Base-by-base conservation (phyloP, 2,329 filamentous ascomycete genomes). In the Hypoxylon sp. region DNA sequence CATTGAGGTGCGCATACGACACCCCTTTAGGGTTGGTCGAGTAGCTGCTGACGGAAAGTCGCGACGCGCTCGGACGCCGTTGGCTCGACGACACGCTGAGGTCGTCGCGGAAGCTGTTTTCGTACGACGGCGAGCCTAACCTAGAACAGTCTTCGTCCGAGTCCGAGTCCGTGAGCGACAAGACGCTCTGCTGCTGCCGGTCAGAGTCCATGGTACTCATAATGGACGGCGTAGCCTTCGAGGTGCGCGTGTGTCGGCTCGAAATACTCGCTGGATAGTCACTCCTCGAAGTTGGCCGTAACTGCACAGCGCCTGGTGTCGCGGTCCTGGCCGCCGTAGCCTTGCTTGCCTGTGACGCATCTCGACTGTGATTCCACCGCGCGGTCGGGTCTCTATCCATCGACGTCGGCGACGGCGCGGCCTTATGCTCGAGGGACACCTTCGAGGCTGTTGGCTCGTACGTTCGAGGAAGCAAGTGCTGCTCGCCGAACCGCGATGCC, bases 81-180 rank as follows among this genome's bases (percentile, higher is more conserved):
- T 60, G 55, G 24, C 63, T 60, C 15, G 62, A 60, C n/a, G 62
- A 58, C 8, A 60, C 47, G 35, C 61, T 66, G 15, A 51, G 23
- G 40, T 62, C 62, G 29, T 70, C 67, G 13, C 68, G 62, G 11
- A 65, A 66, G 37, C 63, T 58, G 17, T 67, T 68, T 11, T 66
- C 66, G 4, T 72, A 73, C 4, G 71, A 70, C 2, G 72, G 70
- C n/a, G 72, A 71, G 38, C 69, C 72, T 2, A 73, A 70, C 1
- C 68, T 67, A 2, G 71, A 63, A 8, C 74, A 77, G 23, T 80
- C 79, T 4, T 82, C 81, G 54, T 86, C 83, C 0, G 83, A 85
- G 58, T 85, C 83, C 0, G 83, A 85, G 1, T 73, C 72, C 1
- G 83, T 85, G 1, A 86, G 75, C 1, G 83, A 81, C 11, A 86